Base-by-base conservation (phyloP, 1,284 basidiomycete genomes). In the Cryptococcus sp. region DNA sequence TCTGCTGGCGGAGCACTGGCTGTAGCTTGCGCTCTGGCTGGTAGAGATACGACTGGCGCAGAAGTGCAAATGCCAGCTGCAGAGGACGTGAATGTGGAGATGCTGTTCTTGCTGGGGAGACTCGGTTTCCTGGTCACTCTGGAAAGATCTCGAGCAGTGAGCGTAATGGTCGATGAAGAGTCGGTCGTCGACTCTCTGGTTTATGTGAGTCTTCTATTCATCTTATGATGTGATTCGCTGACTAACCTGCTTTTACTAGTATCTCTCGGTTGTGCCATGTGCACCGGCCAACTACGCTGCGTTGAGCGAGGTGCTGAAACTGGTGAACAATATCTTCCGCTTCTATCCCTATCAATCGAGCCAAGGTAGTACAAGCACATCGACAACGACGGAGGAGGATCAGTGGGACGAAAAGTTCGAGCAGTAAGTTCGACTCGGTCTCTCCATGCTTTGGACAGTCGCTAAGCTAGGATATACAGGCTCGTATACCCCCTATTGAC, bases 271-370 rank as follows among this genome's bases (percentile, higher is more conserved):
- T 10, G 38, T 65, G 16, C 45, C 55, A 1, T 62, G 67, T 0
- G 23, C 62, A 5, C 67, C 60, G 6, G 25, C 59, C 2, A 64
- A 71, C 54, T 70, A 66, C 47, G 60, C 64, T 31, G 71, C 71
- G 13, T 50, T 78, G 16, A 56, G 64, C 20, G 78, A 80, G 61
- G 58, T 78, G 22, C 66, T 78, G 48, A 80, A 80, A 65, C 52
- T 77, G 42, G 60, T 68, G 0, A 72, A 73, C 49, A 77, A 76
- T 52, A 54, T 78, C 10, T 42, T 79, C 10, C 65, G 70, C 2
- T 65, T 65, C 53, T 78, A 75, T 47, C 75, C 76, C 1, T 53
- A 62, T 22, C 39, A 20, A 11, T 47, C 47, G 20, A 23, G 31
- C n/a, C 1, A 22, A 11, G 39, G 31, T n/a, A 17, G 16, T 17